These are phyloP conservation scores for Malus domestica DNA, from an alignment of 306 rosid species.

Conservation along the genomic window ASM211411v1 NC_041791.1:4999001-4999500, in stretches of 20 bases:
- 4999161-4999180: conserved; percentile 27
- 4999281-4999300: conserved; percentile 20
- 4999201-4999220: not conserved
- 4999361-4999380: conserved; percentile 3
- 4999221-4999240: conserved; percentile 22
- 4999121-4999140: conserved; percentile 18
- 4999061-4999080: not conserved
- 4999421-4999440: conserved; percentile 93
- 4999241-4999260: conserved; percentile 44
- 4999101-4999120: conserved; percentile 11
- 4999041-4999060: not conserved
- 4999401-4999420: conserved; percentile 88
- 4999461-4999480: conserved; percentile 68
- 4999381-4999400: conserved; percentile 39
- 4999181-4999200: not conserved
- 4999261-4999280: conserved; percentile 20
- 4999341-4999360: conserved; percentile 24
- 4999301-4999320: conserved; percentile 1
- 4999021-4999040: not conserved
- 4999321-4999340: not conserved
- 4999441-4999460: conserved; percentile 76
- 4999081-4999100: not conserved
- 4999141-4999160: conserved; percentile 35
- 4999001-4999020: not conserved
- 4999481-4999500: conserved; percentile 90